Base-by-base conservation (phyloP, 176 grass and related monocot species). In the Typha latifolia region DNA sequence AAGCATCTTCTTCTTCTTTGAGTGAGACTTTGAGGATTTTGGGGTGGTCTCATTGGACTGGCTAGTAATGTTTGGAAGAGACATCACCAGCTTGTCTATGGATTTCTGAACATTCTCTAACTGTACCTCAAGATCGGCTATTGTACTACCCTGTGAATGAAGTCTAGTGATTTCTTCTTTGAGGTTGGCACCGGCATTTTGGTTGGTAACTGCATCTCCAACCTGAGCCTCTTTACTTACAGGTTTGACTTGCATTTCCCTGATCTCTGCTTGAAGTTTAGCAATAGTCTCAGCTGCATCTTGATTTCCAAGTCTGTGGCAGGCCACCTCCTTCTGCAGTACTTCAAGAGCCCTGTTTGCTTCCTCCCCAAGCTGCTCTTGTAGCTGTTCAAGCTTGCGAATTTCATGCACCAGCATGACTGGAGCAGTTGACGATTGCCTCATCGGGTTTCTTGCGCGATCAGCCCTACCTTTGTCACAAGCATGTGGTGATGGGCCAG, bases 291-390 rank as follows among this genome's bases (percentile, higher is more conserved):
- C 94, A 5, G 89, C 94, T 78, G 84, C 89, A 82, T 87, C 81
- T 83, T 99, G 94, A 76, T 99, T 93, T 31, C 94, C 94, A 75
- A 82, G 81, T 68, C 87, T 91, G 66, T 96, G 88, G 66, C 93
- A 96, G 50, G 86, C 74, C n/a, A 96, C 93, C 80, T 91, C 93
- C 69, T 96, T 96, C 73, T 96, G 93, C 32, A 91, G 81, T 49
- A 96, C 82, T 75, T 91, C 93, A 62, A 96, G 82, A 63, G 93
- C 93, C 56, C 75, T 79, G 69, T 96, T 86, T 6, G 93, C 93
- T 73, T 96, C 93, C 65, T 89, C 85, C 24, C 90, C 93, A 66
- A 96, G 85, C 75, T 96, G 93, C 47, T 91, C 81, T 37, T 96
- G 85, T 67, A 91, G 67, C 32, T 91, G 93, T 68, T 91, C 93